Conservation (phyloP, 148 eudicot genomes). For the Drosera capensis region DNA sequence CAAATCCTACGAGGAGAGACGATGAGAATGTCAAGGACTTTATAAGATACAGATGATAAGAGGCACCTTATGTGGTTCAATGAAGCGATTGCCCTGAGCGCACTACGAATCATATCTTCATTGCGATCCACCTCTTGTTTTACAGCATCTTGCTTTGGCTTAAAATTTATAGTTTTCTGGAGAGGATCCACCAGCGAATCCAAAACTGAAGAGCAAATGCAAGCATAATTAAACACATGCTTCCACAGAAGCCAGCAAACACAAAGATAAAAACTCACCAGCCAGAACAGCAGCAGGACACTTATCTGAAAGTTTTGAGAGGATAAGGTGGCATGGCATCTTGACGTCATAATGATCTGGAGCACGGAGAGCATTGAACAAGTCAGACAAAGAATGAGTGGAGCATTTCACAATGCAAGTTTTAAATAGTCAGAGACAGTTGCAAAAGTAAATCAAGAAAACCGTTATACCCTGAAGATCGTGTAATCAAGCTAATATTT, state of each 20-base stretch:
- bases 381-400: background rate
- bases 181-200: slow-evolving; percentile 98
- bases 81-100: slow-evolving; percentile 82
- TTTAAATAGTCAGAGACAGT: background rate
- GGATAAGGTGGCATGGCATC: slow-evolving; percentile 98
- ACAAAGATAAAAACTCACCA: slow-evolving; percentile 24
- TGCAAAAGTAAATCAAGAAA: no score
- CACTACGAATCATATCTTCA: slow-evolving; percentile 95
- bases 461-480: no score
- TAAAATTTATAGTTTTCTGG: slow-evolving; percentile 70
- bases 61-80: slow-evolving; percentile 67
- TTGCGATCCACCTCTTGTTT: slow-evolving; percentile 99
- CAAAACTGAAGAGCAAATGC: slow-evolving; percentile 40
- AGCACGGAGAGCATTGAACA: background rate
- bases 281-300: slow-evolving; percentile 94
- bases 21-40: background rate
- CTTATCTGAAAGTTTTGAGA: slow-evolving; percentile 85
- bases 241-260: background rate
- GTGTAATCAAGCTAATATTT: no score
- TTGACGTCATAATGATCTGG: slow-evolving; percentile 99
- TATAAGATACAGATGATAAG: no score
- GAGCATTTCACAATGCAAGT: no score
- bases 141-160: slow-evolving; percentile 97
- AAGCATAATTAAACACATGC: background rate
- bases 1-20: background rate